Evolutionary conservation across 1,284 basidiomycete genomes (phyloP).

Genomic region (Cystobasidiaceae sp.): DNA sequence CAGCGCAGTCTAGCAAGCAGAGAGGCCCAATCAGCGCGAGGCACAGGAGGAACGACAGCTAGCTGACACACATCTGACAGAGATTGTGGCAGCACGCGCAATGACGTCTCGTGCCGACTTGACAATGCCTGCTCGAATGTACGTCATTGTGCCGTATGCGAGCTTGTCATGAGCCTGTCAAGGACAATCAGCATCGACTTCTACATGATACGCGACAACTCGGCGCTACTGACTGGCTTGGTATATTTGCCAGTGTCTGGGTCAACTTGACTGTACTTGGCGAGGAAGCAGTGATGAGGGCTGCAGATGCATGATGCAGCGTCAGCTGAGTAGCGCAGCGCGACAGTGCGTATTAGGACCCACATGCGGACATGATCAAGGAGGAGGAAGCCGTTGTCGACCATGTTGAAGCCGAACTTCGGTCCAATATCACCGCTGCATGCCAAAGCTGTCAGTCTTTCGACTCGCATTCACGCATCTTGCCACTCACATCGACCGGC

Average conservation of each 20-base stretch:
- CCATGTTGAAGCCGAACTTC: constrained; percentile 34
- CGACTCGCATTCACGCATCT: no score
- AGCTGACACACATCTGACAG: constrained; percentile 41
- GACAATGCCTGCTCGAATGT: constrained; percentile 47
- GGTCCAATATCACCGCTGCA: constrained; percentile 47
- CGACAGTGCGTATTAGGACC: constrained; percentile 52
- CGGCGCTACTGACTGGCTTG: constrained; percentile 27
- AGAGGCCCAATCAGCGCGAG: not conserved
- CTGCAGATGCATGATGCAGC: constrained; percentile 26
- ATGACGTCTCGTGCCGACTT: constrained; percentile 45
- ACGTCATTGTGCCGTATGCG: constrained; percentile 43
- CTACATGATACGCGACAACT: not conserved
- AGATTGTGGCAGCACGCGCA: constrained; percentile 46
- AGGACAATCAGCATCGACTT: not conserved
- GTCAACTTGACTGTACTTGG: constrained; percentile 44
- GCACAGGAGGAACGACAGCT: not conserved
- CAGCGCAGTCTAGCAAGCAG: constrained; percentile 44
- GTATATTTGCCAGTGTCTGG: constrained; percentile 40
- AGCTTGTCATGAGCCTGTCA: constrained; percentile 38
- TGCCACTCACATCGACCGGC: constrained; percentile 39
- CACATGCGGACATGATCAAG: constrained; percentile 63
- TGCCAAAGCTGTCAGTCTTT: constrained; percentile 22
- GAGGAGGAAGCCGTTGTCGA: constrained; percentile 44
- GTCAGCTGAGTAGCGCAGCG: constrained; percentile 56
- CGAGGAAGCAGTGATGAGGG: constrained; percentile 48